Percentiles rank a stretch among this genome's conserved stretches.
Conservation (phyloP, 805 yeast species). For the Cyberlindnera galapagoensis region DNA sequence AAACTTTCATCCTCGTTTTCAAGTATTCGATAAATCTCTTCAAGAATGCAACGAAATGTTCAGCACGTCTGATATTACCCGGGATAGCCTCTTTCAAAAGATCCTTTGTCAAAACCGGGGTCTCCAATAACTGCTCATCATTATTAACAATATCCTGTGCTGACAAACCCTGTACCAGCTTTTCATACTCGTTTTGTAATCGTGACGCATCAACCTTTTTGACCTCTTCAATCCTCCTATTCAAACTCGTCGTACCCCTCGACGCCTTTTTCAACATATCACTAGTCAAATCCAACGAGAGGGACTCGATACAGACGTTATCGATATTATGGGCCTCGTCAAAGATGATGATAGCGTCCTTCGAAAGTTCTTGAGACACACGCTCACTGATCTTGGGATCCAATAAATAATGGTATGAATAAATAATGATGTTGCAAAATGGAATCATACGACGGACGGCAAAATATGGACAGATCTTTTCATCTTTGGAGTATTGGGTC, state of each 20-base stretch:
- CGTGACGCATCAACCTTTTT: constrained; percentile 76
- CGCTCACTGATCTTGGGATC: constrained; percentile 97
- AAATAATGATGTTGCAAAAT: constrained; percentile 86
- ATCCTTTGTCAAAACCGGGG: constrained; percentile 84
- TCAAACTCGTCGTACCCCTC: constrained; percentile 74
- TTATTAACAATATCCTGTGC: constrained; percentile 66
- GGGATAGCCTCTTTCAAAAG: constrained; percentile 90
- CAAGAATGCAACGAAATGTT: constrained; percentile 90
- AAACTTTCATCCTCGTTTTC: constrained; percentile 94
- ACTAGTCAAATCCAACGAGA: constrained; percentile 87
- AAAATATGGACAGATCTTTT: constrained; percentile 91
- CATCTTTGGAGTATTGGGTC: constrained; percentile 66
- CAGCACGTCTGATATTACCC: constrained; percentile 95
- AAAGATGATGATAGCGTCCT: constrained; percentile 89
- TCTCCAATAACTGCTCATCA: constrained; percentile 70
- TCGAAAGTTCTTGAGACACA: constrained; percentile 85
- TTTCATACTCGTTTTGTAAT: constrained; percentile 85
- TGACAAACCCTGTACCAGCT: constrained; percentile 81
- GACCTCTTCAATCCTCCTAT: constrained; percentile 79
- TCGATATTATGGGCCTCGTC: constrained; percentile 99
- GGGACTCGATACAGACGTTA: constrained; percentile 95
- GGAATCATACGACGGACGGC: constrained; percentile 98
- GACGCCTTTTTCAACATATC: constrained; percentile 83
- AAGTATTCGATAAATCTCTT: constrained; percentile 90
- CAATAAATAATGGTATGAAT: constrained; percentile 90